phyloP scores from a whole-genome alignment of 495 filamentous ascomycete species.

The Tuber melanosporum region DNA sequence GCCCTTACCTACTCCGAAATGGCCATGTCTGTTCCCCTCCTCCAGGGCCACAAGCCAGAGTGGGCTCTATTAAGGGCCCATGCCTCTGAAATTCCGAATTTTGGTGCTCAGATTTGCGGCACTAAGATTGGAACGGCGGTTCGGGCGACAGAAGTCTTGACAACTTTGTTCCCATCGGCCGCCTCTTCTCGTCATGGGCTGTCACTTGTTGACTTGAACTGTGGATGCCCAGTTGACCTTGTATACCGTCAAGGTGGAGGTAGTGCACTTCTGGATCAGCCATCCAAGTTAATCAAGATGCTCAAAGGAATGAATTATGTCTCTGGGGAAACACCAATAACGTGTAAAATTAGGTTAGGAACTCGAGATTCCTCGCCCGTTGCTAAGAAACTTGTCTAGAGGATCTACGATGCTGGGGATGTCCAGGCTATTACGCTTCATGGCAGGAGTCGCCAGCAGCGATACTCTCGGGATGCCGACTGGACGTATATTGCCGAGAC shows the following conservation, averaged over 20 bases:
- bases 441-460: slow-evolving; percentile 84
- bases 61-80: slow-evolving; percentile 93
- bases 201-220: slow-evolving; percentile 88
- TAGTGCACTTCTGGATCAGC: slow-evolving; percentile 84
- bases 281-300: slow-evolving; percentile 80
- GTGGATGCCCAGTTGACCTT: slow-evolving; percentile 92
- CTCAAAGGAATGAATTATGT: slow-evolving; percentile 91
- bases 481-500: slow-evolving; percentile 92
- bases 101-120: slow-evolving; percentile 84
- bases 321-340: slow-evolving; percentile 78
- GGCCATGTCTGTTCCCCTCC: slow-evolving; percentile 83
- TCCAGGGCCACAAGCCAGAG: slow-evolving; percentile 86
- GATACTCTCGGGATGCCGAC: slow-evolving; percentile 81
- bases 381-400: slow-evolving; percentile 70
- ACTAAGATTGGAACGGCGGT: slow-evolving; percentile 81
- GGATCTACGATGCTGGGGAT: slow-evolving; percentile 76
- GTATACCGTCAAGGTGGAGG: slow-evolving; percentile 80
- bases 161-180: slow-evolving; percentile 60
- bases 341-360: slow-evolving; percentile 89
- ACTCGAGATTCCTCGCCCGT: slow-evolving; percentile 72
- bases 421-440: slow-evolving; percentile 91
- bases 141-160: slow-evolving; percentile 77
- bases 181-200: slow-evolving; percentile 45
- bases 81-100: slow-evolving; percentile 71
- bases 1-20: slow-evolving; percentile 97